These are phyloP conservation scores for Drosera spatulata DNA, from an alignment of 179 eudicot species.

Conservation along the genomic window DNA sequence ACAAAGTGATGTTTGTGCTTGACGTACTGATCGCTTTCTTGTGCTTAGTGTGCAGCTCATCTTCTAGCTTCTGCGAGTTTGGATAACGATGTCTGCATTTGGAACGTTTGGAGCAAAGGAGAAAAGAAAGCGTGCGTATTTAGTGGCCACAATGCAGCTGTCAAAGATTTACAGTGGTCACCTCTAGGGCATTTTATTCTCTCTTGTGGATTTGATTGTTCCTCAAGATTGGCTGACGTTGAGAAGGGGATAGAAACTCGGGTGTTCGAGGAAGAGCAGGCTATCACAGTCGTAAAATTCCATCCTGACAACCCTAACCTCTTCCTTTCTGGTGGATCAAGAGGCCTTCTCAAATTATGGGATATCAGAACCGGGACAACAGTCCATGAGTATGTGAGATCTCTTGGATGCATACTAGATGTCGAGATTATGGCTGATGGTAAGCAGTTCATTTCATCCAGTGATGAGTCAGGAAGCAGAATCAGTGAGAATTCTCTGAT, in stretches of 20 bases:
- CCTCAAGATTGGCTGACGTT: conserved; percentile 63
- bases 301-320: conserved; percentile 69
- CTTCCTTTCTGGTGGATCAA: conserved; percentile 85
- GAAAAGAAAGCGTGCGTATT: conserved; percentile 44
- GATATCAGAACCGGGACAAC: conserved; percentile 62
- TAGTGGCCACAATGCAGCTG: conserved; percentile 63
- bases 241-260: conserved; percentile 72
- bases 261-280: conserved; percentile 69
- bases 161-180: conserved; percentile 91
- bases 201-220: conserved; percentile 86
- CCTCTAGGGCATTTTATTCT: conserved; percentile 55
- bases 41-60: conserved; percentile 70
- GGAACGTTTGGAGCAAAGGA: conserved; percentile 75
- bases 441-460: conserved; percentile 70
- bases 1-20: no score
- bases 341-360: conserved; percentile 79
- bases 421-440: conserved; percentile 66
- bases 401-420: conserved; percentile 73
- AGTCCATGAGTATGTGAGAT: conserved; percentile 59
- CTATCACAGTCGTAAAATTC: conserved; percentile 68
- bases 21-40: conserved; percentile 20
- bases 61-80: conserved; percentile 98
- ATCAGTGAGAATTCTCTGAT: conserved; percentile 83
- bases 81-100: conserved; percentile 64
- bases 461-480: conserved; percentile 74